Evolutionary conservation across 768 basidiomycete species (phyloP).

Genomic region (Cyclocybe aegerita): DNA sequence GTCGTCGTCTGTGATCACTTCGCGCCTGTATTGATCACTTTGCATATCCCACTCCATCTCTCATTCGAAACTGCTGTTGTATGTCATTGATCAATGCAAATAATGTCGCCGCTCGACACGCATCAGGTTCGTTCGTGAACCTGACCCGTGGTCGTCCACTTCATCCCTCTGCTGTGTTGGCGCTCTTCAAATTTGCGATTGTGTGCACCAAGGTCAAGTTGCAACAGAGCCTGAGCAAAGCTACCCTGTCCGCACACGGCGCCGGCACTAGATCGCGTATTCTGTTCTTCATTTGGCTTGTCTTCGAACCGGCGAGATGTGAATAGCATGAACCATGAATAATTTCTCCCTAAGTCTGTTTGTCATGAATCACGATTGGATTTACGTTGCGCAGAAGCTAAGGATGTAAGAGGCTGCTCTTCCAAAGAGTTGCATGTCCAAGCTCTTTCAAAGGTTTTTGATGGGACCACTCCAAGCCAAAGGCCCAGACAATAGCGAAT

Average conservation of each 20-base stretch:
- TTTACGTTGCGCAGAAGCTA: too few relatives aligned
- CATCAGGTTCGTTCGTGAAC: constrained; percentile 57
- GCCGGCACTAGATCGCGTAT: neutral
- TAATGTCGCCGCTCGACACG: constrained; percentile 86
- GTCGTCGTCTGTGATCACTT: constrained; percentile 80
- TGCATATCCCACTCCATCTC: constrained; percentile 18
- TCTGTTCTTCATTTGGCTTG: too few relatives aligned
- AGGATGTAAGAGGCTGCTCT: too few relatives aligned
- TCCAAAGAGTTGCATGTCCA: too few relatives aligned
- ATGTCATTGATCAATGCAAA: constrained; percentile 32
- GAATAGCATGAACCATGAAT: too few relatives aligned
- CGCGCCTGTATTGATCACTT: constrained; percentile 16
- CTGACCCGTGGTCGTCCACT: constrained; percentile 80
- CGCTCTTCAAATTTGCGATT: constrained; percentile 12
- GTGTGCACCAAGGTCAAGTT: neutral
- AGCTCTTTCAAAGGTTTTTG: too few relatives aligned
- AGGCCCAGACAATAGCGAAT: too few relatives aligned
- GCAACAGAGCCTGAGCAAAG: neutral
- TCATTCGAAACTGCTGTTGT: constrained; percentile 17
- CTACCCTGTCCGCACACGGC: neutral
- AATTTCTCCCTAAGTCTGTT: too few relatives aligned
- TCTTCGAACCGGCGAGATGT: too few relatives aligned
- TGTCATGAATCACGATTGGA: too few relatives aligned
- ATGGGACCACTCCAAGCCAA: too few relatives aligned
- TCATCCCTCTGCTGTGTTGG: constrained; percentile 24